Evolutionary conservation across 177 flowering plant genomes (phyloP), one percentile per base, ranked within the genome.

Genomic region (Vitis hybrid): DNA sequence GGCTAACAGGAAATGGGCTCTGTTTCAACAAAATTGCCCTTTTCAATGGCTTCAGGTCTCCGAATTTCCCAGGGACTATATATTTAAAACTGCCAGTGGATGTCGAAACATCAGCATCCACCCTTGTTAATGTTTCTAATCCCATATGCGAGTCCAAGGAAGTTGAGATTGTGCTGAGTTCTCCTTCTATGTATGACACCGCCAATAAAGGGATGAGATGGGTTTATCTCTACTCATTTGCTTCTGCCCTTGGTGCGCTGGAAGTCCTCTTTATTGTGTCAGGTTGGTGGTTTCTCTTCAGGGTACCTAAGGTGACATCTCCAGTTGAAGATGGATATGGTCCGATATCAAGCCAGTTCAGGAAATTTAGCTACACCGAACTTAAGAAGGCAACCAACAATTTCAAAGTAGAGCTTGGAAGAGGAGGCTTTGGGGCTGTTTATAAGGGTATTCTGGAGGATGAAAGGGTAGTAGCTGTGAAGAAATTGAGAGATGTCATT

Each of bases 371-470:
- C 18, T 79, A 75, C 17, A 15, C 22, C 4, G 82, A 79, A 54
- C 60, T 76, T 13, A 65, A 73, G 19, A 66, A 14, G 47, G 79
- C 82, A 4, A 79, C 79, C 1, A 52, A 11, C 7, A 73, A 76
- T 19, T 76, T 79, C 69, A 70, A 58, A n/a, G n/a, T 59, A 66
- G 73, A 73, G 65, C 31, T 76, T 11, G 82, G 82, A 24, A 65
- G 55, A 53, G 82, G 82, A 20, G 79, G 79, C 0, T 72, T 67
- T 49, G 82, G 79, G 53, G 52, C 50, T 1, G 79, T 79, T 3
- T 79, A 69, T 49, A 76, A 66, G 44, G 79, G 79, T 15, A 53
- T 58, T 17, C 61, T 76, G 24, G 56, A 19, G 2, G 74, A 67
- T 18, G 72, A 63, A n/a, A 69, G 74, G 49, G 53, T 62, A 0